Percentiles rank a stretch among this genome's conserved stretches.
These are phyloP conservation scores for Gracilaria domingensis DNA, from an alignment of 23 red algal genomes.

Conservation along the genomic window DNA sequence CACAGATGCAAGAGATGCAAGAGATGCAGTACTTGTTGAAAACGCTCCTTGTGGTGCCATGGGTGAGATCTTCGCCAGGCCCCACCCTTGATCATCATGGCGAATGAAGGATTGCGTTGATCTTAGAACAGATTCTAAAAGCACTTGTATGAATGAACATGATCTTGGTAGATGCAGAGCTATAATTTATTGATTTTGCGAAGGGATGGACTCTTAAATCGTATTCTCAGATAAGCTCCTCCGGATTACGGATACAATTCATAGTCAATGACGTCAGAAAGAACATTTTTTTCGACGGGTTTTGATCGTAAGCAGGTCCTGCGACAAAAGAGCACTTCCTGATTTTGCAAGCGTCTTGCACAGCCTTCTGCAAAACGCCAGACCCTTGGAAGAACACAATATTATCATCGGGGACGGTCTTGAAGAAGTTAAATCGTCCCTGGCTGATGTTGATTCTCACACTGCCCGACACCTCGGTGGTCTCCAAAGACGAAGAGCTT, in stretches of 20 bases:
- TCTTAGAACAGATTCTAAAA: too few species aligned
- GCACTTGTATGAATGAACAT: too few species aligned
- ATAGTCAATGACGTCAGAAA: slow-evolving; percentile 4
- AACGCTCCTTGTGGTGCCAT: too few species aligned
- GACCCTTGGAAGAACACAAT: slow-evolving; percentile 48
- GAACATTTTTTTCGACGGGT: slow-evolving; percentile 22
- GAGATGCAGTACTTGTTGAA: too few species aligned
- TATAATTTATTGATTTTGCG: too few species aligned
- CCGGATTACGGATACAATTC: background rate
- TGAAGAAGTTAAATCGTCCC: slow-evolving; percentile 34
- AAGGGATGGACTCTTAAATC: too few species aligned
- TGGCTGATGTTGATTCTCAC: background rate
- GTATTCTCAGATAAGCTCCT: slow-evolving; percentile 12
- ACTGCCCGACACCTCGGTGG: background rate
- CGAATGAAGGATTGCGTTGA: too few species aligned
- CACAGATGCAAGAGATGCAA: too few species aligned
- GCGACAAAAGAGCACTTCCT: slow-evolving; percentile 15
- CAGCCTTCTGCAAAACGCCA: slow-evolving; percentile 33
- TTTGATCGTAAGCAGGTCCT: slow-evolving; percentile 47
- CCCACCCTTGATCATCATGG: too few species aligned
- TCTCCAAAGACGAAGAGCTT: background rate
- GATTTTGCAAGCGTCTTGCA: slow-evolving; percentile 26
- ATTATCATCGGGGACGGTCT: background rate
- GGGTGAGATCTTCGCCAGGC: too few species aligned
- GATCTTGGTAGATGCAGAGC: too few species aligned